Evolutionary conservation across 2,329 filamentous ascomycete species (phyloP), one percentile per base, ranked within the genome.

Genomic region (Eutypa lata): DNA sequence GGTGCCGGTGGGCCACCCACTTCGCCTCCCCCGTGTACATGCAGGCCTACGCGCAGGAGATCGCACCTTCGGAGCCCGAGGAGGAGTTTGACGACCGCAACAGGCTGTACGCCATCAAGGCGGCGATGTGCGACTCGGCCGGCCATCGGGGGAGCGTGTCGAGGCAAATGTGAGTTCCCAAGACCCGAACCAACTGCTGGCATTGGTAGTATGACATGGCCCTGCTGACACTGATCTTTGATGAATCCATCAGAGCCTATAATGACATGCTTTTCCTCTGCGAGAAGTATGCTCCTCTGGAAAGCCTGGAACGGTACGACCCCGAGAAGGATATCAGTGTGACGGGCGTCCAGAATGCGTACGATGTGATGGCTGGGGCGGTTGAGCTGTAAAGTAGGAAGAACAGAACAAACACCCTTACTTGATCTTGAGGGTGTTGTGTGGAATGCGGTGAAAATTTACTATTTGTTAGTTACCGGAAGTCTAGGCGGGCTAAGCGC

Each of bases 201-300:
- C 8, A 35, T 35, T 31, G 45, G 26, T 33, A 16, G 16, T 2
- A 14, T 7, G 21, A 14, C 18, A n/a, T 11, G n/a, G n/a, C n/a
- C n/a, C n/a, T 10, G 14, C 33, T 48, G 14, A n/a, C 42, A n/a
- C 7, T 7, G 14, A n/a, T n/a, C n/a, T n/a, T n/a, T 35, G 24
- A 43, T 6, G 7, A 47, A 8, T n/a, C n/a, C n/a, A n/a, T n/a
- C n/a, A 69, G 67, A 52, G 68, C 65, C 7, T 70, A 71, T 53
- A 69, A 72, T 47, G 63, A 73, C 49, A 70, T 73, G 61, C 59
- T 65, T 5, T 71, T 62, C 54, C 63, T 72, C 7, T 65, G 63
- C 35, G 66, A 72, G 50, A 73, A 68, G 53, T 72, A 71, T 47
- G 67, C 61, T 10, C 68, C 68, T 3, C 49, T 65, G 18, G 62